Conservation (phyloP, 331 rosid species). For the Malus hybrid region DNA sequence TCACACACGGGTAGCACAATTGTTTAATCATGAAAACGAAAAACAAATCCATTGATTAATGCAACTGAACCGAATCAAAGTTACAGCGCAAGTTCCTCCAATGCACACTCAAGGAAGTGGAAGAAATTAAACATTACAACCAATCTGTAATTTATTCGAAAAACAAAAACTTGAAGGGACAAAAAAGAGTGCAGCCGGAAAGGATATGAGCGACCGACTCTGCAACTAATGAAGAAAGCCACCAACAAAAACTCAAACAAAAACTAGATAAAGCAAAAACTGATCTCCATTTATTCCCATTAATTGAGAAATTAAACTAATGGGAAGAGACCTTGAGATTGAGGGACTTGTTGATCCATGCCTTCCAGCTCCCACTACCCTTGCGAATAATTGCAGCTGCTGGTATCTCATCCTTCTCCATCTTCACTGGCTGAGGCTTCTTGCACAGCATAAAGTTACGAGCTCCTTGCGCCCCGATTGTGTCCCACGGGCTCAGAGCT, state of each 20-base stretch:
- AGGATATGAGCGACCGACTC: neutral
- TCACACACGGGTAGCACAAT: no score
- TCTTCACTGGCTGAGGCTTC: slow-evolving; percentile 48
- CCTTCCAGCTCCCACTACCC: slow-evolving; percentile 64
- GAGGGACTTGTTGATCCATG: slow-evolving; percentile 83
- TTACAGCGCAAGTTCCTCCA: neutral
- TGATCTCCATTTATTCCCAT: neutral
- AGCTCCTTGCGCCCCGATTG: slow-evolving; percentile 74
- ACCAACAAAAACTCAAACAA: neutral
- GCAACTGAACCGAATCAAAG: neutral
- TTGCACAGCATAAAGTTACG: slow-evolving; percentile 81
- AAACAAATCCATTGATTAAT: neutral
- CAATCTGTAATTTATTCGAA: neutral
- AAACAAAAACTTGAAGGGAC: neutral
- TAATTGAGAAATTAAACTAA: slow-evolving; percentile 8
- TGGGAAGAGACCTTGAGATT: slow-evolving; percentile 64
- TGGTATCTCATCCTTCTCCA: slow-evolving; percentile 6
- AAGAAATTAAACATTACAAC: no score
- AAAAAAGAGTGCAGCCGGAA: neutral
- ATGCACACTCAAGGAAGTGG: neutral
- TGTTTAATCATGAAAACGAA: neutral
- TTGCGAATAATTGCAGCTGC: slow-evolving; percentile 24
- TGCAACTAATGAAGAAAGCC: neutral
- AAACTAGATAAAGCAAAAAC: neutral
- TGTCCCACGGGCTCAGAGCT: slow-evolving; percentile 76